Evolutionary conservation across 495 filamentous ascomycete genomes (phyloP).

Genomic region (Saxophila tyrrhenica): DNA sequence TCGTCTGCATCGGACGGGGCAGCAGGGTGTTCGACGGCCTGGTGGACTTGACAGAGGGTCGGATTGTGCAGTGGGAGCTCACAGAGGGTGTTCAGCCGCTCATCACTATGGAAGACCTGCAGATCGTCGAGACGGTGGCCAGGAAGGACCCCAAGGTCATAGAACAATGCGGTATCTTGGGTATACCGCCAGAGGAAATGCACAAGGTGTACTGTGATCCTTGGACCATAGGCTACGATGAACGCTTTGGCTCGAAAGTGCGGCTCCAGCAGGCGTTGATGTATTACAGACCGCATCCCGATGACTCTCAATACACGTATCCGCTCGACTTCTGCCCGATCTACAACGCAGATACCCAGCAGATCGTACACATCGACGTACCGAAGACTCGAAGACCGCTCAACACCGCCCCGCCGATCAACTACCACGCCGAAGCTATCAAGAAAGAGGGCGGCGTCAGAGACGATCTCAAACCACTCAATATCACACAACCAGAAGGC

Average conservation of each 20-base stretch:
- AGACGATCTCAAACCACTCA: conserved; percentile 76
- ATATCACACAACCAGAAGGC: conserved; percentile 90
- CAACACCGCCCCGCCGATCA: conserved; percentile 61
- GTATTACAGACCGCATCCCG: conserved; percentile 83
- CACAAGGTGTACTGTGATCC: conserved; percentile 86
- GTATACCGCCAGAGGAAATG: conserved; percentile 81
- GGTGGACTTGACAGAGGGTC: conserved; percentile 61
- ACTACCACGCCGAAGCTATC: conserved; percentile 68
- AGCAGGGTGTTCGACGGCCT: conserved; percentile 77
- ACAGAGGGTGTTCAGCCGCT: conserved; percentile 76
- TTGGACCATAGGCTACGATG: conserved; percentile 94
- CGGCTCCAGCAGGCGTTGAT: conserved; percentile 88
- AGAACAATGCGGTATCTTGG: conserved; percentile 79
- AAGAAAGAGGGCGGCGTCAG: conserved; percentile 60
- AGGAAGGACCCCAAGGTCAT: conserved; percentile 80
- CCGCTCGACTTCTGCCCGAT: conserved; percentile 94
- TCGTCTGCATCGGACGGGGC: conserved; percentile 73
- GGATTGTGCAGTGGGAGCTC: conserved; percentile 64
- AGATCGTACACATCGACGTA: conserved; percentile 83
- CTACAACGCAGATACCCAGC: conserved; percentile 68
- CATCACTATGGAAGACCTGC: conserved; percentile 91
- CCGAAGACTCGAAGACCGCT: conserved; percentile 68
- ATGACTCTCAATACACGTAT: conserved; percentile 84
- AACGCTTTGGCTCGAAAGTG: conserved; percentile 69
- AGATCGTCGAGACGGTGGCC: conserved; percentile 71